A percentile compares a stretch with the other conserved stretches of the same genome.
These are phyloP conservation scores for Aspergillaceae sp. DNA, from an alignment of 2,329 filamentous ascomycete species.

Conservation along the genomic window DNA sequence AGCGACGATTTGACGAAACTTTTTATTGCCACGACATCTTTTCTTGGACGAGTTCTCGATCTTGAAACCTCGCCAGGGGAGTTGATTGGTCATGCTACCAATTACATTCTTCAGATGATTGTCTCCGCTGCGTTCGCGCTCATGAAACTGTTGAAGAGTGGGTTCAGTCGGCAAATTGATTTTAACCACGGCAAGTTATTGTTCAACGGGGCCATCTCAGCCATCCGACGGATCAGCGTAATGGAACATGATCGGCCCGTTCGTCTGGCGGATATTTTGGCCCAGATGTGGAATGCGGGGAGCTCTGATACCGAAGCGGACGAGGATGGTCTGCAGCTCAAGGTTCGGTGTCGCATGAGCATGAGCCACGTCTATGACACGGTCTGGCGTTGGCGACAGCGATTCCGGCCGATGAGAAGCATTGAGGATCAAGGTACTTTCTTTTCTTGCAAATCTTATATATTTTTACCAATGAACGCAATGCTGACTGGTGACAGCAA, in stretches of 20 bases:
- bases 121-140: conserved; percentile 55
- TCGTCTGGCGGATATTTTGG: conserved; percentile 54
- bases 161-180: conserved; percentile 49
- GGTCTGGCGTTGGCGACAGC: conserved; percentile 57
- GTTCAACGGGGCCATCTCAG: conserved; percentile 50
- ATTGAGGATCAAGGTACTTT: conserved; percentile 54
- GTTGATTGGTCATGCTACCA: conserved; percentile 46
- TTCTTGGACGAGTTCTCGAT: conserved; percentile 38
- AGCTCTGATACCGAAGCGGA: conserved; percentile 20
- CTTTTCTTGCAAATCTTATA: neutral
- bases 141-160: conserved; percentile 56
- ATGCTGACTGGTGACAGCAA: conserved; percentile 9
- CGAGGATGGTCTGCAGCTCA: conserved; percentile 46
- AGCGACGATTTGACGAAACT: conserved; percentile 38
- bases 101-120: conserved; percentile 59
- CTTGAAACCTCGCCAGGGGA: conserved; percentile 37
- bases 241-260: conserved; percentile 55
- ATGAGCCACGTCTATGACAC: conserved; percentile 59
- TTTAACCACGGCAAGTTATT: conserved; percentile 46
- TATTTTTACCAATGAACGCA: neutral
- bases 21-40: conserved; percentile 37
- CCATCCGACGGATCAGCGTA: conserved; percentile 52
- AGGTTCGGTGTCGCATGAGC: conserved; percentile 56
- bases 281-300: conserved; percentile 54
- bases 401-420: conserved; percentile 57